Conservation (phyloP, 192 early-diverging fungal genomes). For the Mortierella hygrophila region DNA sequence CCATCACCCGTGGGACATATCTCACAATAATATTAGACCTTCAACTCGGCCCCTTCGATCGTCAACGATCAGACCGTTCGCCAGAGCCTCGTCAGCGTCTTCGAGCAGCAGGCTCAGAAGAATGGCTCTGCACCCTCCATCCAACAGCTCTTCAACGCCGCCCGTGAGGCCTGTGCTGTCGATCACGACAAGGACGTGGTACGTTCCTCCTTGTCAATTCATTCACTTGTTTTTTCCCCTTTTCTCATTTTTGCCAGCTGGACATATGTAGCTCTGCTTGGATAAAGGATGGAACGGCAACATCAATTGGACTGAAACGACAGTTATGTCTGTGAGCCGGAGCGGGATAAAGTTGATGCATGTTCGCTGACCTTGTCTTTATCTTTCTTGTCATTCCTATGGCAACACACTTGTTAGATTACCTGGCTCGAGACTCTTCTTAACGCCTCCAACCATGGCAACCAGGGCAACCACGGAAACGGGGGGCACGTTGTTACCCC, state of each 20-base stretch:
- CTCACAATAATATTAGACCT: conserved; percentile 22
- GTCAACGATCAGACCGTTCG: conserved; percentile 43
- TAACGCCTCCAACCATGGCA: conserved; percentile 26
- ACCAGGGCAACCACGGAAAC: conserved; percentile 19
- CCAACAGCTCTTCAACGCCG: conserved; percentile 48
- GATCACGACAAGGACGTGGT: conserved; percentile 57
- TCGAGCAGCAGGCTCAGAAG: conserved; percentile 40
- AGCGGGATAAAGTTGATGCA: conserved; percentile 7
- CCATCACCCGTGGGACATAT: neutral
- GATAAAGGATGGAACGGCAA: neutral
- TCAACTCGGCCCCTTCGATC: conserved; percentile 54
- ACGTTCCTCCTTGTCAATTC: neutral
- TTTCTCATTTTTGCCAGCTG: neutral
- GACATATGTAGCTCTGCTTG: neutral
- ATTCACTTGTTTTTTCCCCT: neutral
- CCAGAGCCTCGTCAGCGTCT: conserved; percentile 40
- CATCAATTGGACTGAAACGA: neutral
- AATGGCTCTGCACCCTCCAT: conserved; percentile 38
- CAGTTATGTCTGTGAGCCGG: neutral
- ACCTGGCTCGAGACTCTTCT: conserved; percentile 54
- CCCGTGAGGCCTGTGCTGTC: conserved; percentile 49
- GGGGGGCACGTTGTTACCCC: neutral
- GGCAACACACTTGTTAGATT: conserved; percentile 17
- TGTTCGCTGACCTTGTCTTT: neutral
- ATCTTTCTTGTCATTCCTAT: neutral